Base-by-base conservation (phyloP, 495 filamentous ascomycete genomes). In the Penicillium odoratum region DNA sequence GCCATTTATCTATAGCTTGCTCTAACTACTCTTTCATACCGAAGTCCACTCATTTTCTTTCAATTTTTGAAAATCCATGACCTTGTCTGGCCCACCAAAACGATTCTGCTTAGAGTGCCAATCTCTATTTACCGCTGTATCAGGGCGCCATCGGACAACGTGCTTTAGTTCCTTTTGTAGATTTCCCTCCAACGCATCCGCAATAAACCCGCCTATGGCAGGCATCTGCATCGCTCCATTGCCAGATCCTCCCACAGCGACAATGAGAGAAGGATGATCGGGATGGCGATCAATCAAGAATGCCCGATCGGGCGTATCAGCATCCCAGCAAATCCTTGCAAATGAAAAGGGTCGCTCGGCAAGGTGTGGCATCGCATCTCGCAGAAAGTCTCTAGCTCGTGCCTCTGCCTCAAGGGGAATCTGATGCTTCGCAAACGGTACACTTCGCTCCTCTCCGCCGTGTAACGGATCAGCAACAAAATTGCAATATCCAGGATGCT, bases 401-500 rank as follows among this genome's bases (percentile, higher is more conserved):
- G 62, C 49, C 54, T 81, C 80, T 0, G 79, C 71, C 51, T 77
- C 69, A 2, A 74, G 51, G 0, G 79, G 80, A 53, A 82, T 81
- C 60, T 83, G 77, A 13, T 78, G 60, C 48, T 64, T 73, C 0
- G 77, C 70, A 51, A 84, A 82, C 0, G 80, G 81, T 5, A 74
- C 62, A 45, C 71, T 77, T 21, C 67, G 63, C 18, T 59, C 57
- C 50, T 72, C 69, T 0, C 51, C 65, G 1, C 43, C n/a, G 8
- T 56, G 30, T 7, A 55, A 33, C 0, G 70, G 51, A 33, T 69
- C 62, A 0, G n/a, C 18, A 11, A 73, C 28, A 11, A 74, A 77
- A 49, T 83, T 83, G 58, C 69, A 75, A 57, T 84, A 84, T 11
- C 81, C 81, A 1, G 79, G 80, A 45, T 83, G 81, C 55, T 84